Conservation (phyloP, 169 alveolate genomes). For the Plasmodium berghei region DNA sequence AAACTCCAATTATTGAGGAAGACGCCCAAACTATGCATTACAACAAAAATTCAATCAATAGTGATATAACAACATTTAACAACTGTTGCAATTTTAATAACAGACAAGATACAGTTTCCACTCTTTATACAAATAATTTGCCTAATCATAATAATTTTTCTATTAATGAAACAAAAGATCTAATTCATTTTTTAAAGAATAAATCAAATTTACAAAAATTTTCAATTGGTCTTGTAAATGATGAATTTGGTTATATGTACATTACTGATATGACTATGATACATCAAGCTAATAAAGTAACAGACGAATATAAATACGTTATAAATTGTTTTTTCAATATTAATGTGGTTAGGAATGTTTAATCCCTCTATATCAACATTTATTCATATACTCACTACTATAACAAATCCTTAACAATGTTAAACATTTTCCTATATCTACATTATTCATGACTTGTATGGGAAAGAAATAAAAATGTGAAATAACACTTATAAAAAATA, state of each 20-base stretch:
- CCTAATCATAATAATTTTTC: conserved; percentile 6
- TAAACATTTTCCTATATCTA: no score
- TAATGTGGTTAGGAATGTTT: conserved; percentile 61
- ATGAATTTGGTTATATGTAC: conserved; percentile 49
- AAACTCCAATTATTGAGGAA: background rate
- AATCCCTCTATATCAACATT: background rate
- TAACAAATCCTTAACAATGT: no score
- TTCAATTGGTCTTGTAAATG: conserved; percentile 48
- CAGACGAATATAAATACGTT: conserved; percentile 62
- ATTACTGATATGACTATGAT: conserved; percentile 65
- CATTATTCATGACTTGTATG: no score
- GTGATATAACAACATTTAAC: background rate
- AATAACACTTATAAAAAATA: no score
- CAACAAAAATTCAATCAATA: background rate
- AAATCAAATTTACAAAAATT: conserved; percentile 49
- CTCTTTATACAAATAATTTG: background rate
- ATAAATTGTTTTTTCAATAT: conserved; percentile 71
- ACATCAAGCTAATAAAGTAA: conserved; percentile 62
- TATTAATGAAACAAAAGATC: conserved; percentile 28
- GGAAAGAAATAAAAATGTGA: no score
- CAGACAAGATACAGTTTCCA: background rate
- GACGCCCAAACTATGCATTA: background rate
- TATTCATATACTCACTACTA: background rate
- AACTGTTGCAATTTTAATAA: background rate
- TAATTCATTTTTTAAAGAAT: conserved; percentile 29